Percentiles rank a stretch among this genome's conserved stretches.
Conservation (phyloP, 208 protist genomes). For the Leishmania amazonensis region DNA sequence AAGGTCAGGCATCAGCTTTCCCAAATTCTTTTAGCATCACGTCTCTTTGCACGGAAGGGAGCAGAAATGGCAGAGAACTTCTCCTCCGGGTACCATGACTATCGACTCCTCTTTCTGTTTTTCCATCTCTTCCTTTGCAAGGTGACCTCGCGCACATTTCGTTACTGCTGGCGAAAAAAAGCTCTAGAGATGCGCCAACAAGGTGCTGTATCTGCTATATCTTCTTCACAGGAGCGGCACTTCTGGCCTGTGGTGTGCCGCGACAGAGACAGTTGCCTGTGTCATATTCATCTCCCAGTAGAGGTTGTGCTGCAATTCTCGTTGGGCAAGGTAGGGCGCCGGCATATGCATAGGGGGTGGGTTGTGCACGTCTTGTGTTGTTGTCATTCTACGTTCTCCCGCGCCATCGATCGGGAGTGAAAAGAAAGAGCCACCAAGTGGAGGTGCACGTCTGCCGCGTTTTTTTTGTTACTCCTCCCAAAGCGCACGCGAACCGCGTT, state of each 20-base stretch:
- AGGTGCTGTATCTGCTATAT: neutral
- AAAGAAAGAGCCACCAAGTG: neutral
- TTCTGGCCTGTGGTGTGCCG: neutral
- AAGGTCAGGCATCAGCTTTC: slow-evolving; percentile 41
- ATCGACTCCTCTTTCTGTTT: slow-evolving; percentile 8
- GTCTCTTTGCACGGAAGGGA: neutral
- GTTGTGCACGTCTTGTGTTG: neutral
- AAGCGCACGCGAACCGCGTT: neutral
- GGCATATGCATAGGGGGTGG: neutral
- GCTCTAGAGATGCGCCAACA: neutral
- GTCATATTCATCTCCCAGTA: neutral
- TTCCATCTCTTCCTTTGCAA: slow-evolving; percentile 2
- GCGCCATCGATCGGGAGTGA: neutral
- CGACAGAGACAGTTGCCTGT: neutral
- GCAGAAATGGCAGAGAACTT: neutral
- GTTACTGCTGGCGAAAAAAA: neutral
- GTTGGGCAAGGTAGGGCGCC: neutral
- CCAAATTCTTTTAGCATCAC: slow-evolving; percentile 44
- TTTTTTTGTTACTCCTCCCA: neutral
- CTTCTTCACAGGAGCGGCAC: neutral
- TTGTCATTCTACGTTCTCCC: neutral
- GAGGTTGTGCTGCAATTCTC: neutral
- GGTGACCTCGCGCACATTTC: neutral
- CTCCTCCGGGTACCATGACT: neutral
- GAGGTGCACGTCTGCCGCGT: neutral